A percentile compares a stretch with the other conserved stretches of the same genome.
Evolutionary conservation across 768 basidiomycete species (phyloP).

Genomic region (Rhodotorula kratochvilovae): DNA sequence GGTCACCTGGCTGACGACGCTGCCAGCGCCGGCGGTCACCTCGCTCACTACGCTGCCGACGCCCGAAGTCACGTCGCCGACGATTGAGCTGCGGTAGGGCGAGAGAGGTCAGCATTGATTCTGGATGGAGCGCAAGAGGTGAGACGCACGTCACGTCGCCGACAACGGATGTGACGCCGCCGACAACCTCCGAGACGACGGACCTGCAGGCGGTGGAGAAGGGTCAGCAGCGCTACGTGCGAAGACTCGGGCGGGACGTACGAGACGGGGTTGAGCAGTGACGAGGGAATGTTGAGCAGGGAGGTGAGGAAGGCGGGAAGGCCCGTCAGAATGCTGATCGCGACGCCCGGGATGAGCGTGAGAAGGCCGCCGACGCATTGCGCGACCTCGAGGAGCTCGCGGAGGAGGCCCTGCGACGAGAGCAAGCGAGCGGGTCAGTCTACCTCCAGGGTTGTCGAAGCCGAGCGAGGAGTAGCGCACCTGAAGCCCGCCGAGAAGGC

Average conservation of each 20-base stretch:
- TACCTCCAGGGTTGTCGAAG: too few relatives aligned
- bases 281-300: slow-evolving; percentile 9
- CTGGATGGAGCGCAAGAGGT: too few relatives aligned
- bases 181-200: background rate
- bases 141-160: slow-evolving; percentile 3
- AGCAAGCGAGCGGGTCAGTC: background rate
- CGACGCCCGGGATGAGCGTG: background rate
- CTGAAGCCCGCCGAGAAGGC: slow-evolving; percentile 10
- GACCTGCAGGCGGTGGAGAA: background rate
- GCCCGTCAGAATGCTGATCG: background rate
- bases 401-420: background rate
- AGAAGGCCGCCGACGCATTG: slow-evolving; percentile 10
- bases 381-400: background rate
- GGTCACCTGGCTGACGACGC: background rate
- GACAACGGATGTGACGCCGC: slow-evolving; percentile 1
- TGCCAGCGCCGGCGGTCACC: background rate
- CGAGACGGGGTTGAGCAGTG: slow-evolving; percentile 9
- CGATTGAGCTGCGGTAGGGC: slow-evolving; percentile 1
- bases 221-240: background rate
- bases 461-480: background rate
- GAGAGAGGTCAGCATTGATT: background rate
- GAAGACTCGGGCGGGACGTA: background rate
- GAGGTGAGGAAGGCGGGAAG: slow-evolving; percentile 22
- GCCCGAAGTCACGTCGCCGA: background rate
- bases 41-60: slow-evolving; percentile 2